Base-by-base conservation (phyloP, 1,284 basidiomycete species). In the Exobasidium rhododendri region DNA sequence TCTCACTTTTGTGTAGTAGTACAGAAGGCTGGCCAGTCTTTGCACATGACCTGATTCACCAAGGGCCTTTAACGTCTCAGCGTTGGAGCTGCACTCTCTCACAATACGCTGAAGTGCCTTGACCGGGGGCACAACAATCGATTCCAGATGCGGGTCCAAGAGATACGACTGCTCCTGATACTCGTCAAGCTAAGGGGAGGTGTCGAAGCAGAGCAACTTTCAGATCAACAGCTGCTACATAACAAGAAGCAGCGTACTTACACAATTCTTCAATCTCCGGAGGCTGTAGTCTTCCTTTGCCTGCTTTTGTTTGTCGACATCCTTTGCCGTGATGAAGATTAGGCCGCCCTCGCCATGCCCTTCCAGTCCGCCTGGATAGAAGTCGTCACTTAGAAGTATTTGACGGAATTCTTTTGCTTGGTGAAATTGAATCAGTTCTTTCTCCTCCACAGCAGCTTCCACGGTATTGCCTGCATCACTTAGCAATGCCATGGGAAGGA, bases 111-210 rank as follows among this genome's bases (percentile, higher is more conserved):
- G 72, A 1, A 78, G 60, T 2, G 61, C 56, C 11, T 61, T 83
- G 52, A 92, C 87, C 2, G 90, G 86, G 0, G 94, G 93, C 1
- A 83, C 81, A 11, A 97, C 86, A 63, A 98, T 87, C 17, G 82
- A 78, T 73, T 93, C 90, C n/a, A 99, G 84, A 72, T 86, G 88
- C n/a, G 94, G 93, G 79, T 98, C 96, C n/a, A 97, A 85, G 0
- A 99, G 85, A 74, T 94, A 92, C 1, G 93, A 84, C 31, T 77
- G 75, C 22, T 97, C 94, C 77, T 97, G 93, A 75, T 97, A 98
- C 77, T 88, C 85, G 78, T 87, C 86, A 45, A 97, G 85, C 93
- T 29, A 32, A 6, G 40, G 24, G 14, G 53, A 49, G 45, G n/a
- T n/a, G n/a, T n/a, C n/a, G n/a, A n/a, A n/a, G n/a, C n/a, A 20